These are phyloP conservation scores for Tuber aestivum DNA, from an alignment of 495 filamentous ascomycete species.

Conservation along the genomic window DNA sequence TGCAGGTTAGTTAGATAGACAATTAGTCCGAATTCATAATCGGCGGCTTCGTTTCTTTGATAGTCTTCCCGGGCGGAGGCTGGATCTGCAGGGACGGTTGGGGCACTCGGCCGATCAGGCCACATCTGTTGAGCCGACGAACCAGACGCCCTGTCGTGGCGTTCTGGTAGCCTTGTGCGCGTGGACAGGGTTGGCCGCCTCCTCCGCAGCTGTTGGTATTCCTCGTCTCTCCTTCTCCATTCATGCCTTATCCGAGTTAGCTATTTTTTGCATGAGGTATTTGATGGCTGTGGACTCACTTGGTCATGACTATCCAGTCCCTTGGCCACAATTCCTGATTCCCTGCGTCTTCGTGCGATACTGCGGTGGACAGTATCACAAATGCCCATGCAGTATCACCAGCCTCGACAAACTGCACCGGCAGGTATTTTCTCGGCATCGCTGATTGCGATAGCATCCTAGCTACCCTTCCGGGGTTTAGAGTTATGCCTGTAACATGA, in stretches of 20 bases:
- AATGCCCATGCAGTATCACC: conserved; percentile 43
- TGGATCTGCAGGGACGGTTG: not conserved
- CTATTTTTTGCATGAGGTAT: conserved; percentile 5
- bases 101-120: not conserved
- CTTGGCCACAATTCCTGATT: conserved; percentile 39
- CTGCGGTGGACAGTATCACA: conserved; percentile 42
- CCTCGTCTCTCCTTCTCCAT: conserved; percentile 36
- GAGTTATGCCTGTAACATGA: conserved; percentile 26
- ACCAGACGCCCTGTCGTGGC: not conserved
- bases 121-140: conserved; percentile 5
- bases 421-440: conserved; percentile 32
- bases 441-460: conserved; percentile 26
- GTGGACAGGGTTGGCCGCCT: not conserved
- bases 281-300: conserved; percentile 31
- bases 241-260: conserved; percentile 23
- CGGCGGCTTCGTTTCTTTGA: not conserved
- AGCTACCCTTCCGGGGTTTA: conserved; percentile 33
- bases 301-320: conserved; percentile 46
- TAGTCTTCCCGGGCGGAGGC: not conserved
- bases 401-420: conserved; percentile 36
- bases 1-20: conserved; percentile 35
- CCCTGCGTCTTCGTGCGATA: conserved; percentile 31
- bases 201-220: conserved; percentile 30
- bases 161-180: not conserved
- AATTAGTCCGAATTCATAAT: conserved; percentile 33